These are phyloP conservation scores for Speleostelium caveatum DNA, from an alignment of 78 protist species.

Conservation along the genomic window DNA sequence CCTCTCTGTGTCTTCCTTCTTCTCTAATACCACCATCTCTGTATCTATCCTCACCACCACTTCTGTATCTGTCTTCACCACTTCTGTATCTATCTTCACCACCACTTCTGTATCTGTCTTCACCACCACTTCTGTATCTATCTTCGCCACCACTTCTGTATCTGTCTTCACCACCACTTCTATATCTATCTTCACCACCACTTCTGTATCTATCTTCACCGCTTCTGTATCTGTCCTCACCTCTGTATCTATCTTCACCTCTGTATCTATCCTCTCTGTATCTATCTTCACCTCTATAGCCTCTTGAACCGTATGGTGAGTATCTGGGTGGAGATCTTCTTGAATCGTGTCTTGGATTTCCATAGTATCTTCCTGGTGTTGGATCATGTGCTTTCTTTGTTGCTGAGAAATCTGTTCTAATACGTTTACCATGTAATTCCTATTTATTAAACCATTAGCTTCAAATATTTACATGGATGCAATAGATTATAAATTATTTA, in stretches of 20 bases:
- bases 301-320: slow-evolving; percentile 40
- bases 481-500: not conserved
- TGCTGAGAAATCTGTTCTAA: slow-evolving; percentile 79
- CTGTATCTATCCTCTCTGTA: slow-evolving; percentile 6
- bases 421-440: slow-evolving; percentile 28
- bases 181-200: slow-evolving; percentile 17
- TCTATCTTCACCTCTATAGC: slow-evolving; percentile 3
- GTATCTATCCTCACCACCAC: not conserved
- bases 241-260: slow-evolving; percentile 5
- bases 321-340: slow-evolving; percentile 50
- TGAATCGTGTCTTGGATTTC: slow-evolving; percentile 34
- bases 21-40: too few species aligned
- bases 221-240: not conserved
- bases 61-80: not conserved
- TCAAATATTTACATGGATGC: not conserved
- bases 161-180: too few species aligned
- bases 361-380: slow-evolving; percentile 67
- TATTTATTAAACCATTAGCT: not conserved
- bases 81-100: not conserved
- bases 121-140: not conserved
- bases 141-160: not conserved
- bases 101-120: too few species aligned
- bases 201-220: slow-evolving; percentile 32
- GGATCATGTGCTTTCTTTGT: slow-evolving; percentile 65
- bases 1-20: too few species aligned